phyloP scores from a whole-genome alignment of 2,329 filamentous ascomycete species.

The Knufia fluminis region DNA sequence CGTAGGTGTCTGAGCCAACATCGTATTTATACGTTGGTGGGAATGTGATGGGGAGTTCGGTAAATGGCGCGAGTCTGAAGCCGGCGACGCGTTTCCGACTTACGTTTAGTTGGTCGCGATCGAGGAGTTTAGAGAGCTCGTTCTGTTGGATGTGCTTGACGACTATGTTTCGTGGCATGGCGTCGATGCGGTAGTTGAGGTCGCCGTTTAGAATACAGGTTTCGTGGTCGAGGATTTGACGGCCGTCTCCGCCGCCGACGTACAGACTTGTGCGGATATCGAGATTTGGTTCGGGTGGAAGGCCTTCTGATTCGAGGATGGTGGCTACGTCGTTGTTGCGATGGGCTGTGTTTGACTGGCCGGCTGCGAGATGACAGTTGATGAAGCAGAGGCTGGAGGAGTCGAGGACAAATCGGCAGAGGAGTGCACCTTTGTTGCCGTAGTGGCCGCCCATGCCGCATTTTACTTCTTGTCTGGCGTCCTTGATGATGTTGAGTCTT shows the following conservation, averaged over 20 bases:
- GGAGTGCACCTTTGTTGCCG: conserved; percentile 90
- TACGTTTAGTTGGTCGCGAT: conserved; percentile 85
- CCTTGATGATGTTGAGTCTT: conserved; percentile 63
- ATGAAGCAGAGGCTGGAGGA: conserved; percentile 92
- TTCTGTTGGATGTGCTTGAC: conserved; percentile 72
- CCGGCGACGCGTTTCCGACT: conserved; percentile 81
- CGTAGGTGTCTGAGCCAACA: conserved; percentile 86
- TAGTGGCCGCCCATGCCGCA: conserved; percentile 91
- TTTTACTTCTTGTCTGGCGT: conserved; percentile 78
- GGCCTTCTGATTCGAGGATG: conserved; percentile 69
- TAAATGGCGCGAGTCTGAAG: conserved; percentile 79
- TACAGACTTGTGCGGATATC: conserved; percentile 65
- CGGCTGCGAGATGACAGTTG: conserved; percentile 94
- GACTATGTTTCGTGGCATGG: conserved; percentile 88
- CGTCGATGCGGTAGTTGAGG: conserved; percentile 95
- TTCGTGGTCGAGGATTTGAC: conserved; percentile 92
- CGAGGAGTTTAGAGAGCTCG: conserved; percentile 76
- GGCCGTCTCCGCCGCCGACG: conserved; percentile 85
- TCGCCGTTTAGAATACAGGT: conserved; percentile 96
- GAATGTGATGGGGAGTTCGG: conserved; percentile 84
- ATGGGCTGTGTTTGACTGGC: conserved; percentile 79
- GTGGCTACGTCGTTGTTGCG: conserved; percentile 87
- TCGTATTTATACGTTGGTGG: conserved; percentile 98
- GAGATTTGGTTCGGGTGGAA: conserved; percentile 64
- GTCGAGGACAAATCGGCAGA: conserved; percentile 86